These are phyloP conservation scores for Sindora glabra DNA, from an alignment of 306 rosid genomes.

Conservation along the genomic window DNA sequence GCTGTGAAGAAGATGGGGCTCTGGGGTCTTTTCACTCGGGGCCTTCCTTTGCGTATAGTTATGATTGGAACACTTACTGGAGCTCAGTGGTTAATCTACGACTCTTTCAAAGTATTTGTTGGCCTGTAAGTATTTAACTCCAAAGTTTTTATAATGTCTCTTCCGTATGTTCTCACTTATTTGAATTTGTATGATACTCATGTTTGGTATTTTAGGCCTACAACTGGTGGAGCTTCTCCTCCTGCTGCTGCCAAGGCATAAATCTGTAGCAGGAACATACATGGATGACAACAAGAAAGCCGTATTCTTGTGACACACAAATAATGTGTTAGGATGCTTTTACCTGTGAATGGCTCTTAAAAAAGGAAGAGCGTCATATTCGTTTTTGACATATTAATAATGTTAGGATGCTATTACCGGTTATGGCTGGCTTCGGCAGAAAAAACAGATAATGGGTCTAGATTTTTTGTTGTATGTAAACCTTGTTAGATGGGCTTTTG, in stretches of 20 bases:
- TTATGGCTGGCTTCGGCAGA: neutral
- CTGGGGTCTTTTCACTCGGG: constrained; percentile 66
- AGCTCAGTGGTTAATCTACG: constrained; percentile 66
- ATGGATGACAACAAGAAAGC: too few relatives aligned
- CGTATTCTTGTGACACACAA: too few relatives aligned
- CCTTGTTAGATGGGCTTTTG: too few relatives aligned
- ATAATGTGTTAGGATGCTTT: too few relatives aligned
- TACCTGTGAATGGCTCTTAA: too few relatives aligned
- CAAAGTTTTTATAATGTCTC: neutral
- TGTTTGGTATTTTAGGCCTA: constrained; percentile 42
- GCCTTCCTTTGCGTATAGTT: constrained; percentile 71
- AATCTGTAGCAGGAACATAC: constrained; percentile 11
- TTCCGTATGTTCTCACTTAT: neutral
- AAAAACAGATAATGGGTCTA: too few relatives aligned
- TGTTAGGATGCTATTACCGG: constrained; percentile 10
- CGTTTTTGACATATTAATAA: constrained; percentile 16
- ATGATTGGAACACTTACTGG: constrained; percentile 79
- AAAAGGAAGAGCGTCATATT: too few relatives aligned
- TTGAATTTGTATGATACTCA: neutral
- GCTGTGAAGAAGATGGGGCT: constrained; percentile 58
- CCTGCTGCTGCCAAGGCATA: constrained; percentile 21
- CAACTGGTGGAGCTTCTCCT: constrained; percentile 50
- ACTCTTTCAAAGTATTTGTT: constrained; percentile 56
- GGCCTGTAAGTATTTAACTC: constrained; percentile 57
- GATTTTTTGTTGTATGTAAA: too few relatives aligned